Conservation (phyloP, 2,329 filamentous ascomycete genomes). For the Clonostachys sp. region DNA sequence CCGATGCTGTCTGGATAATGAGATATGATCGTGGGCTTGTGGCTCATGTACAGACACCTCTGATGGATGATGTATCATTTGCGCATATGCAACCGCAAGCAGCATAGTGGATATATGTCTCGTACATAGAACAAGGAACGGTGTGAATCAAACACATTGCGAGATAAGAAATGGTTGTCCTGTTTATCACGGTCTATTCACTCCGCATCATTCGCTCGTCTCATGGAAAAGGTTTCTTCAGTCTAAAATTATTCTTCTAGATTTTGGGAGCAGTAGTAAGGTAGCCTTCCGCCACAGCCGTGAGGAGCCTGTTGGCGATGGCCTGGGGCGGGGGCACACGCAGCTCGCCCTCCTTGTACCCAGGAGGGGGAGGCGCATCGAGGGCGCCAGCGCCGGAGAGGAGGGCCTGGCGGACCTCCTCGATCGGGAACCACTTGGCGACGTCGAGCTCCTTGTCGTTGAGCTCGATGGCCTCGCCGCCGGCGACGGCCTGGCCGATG, state of each 20-base stretch:
- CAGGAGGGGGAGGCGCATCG: slow-evolving; percentile 57
- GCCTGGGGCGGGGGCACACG: slow-evolving; percentile 80
- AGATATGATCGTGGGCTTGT: slow-evolving; percentile 42
- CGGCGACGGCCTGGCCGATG: slow-evolving; percentile 76
- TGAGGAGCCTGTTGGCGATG: slow-evolving; percentile 86
- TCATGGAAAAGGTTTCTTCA: too few species aligned
- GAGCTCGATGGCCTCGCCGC: slow-evolving; percentile 74
- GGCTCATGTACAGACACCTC: slow-evolving; percentile 27
- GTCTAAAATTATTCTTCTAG: slow-evolving; percentile 14
- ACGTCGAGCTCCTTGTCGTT: slow-evolving; percentile 90
- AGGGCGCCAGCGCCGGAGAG: slow-evolving; percentile 59
- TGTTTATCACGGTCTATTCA: neutral
- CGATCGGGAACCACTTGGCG: slow-evolving; percentile 82
- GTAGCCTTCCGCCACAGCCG: slow-evolving; percentile 74
- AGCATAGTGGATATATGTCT: slow-evolving; percentile 22
- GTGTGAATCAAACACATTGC: neutral
- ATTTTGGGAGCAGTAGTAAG: slow-evolving; percentile 51
- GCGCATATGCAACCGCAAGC: neutral
- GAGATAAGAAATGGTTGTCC: too few species aligned
- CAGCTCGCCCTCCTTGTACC: slow-evolving; percentile 72
- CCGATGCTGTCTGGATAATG: slow-evolving; percentile 73
- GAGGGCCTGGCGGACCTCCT: slow-evolving; percentile 75
- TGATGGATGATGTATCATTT: slow-evolving; percentile 37
- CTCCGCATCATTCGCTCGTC: too few species aligned
- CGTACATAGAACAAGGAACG: neutral